These are phyloP conservation scores for Ulota crispa DNA, from an alignment of 225 moss, liverwort and hornwort genomes.

Conservation along the genomic window DNA sequence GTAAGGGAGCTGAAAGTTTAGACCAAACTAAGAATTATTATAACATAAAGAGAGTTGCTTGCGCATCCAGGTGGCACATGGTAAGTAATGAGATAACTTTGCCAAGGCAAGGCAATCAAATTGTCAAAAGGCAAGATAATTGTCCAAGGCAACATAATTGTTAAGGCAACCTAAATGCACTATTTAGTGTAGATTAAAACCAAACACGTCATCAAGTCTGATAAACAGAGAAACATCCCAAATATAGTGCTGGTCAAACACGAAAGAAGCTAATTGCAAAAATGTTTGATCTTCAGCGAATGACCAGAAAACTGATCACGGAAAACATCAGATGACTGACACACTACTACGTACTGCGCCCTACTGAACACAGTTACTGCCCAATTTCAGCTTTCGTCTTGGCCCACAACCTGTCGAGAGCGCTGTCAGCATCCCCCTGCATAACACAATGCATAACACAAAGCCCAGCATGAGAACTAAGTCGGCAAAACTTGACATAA, in stretches of 20 bases:
- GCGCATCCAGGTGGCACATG: no score
- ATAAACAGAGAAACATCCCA: neutral
- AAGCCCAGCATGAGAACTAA: neutral
- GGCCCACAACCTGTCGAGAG: slow-evolving; percentile 27
- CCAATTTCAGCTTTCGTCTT: slow-evolving; percentile 24
- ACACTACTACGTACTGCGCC: neutral
- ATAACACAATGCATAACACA: neutral
- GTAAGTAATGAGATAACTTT: no score
- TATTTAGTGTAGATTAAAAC: no score
- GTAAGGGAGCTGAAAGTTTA: no score
- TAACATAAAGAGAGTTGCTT: no score
- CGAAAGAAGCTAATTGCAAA: neutral
- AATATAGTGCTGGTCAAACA: neutral
- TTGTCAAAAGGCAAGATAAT: no score
- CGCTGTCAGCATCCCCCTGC: slow-evolving; percentile 26
- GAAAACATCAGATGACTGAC: neutral
- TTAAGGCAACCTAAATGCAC: no score
- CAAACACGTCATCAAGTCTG: neutral
- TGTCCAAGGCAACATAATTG: no score
- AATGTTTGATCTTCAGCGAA: neutral
- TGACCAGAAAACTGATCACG: neutral
- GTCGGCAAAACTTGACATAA: neutral
- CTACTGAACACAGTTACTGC: neutral
- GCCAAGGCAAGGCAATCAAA: no score
- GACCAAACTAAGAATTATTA: no score